Conservation (phyloP, 176 grass and related monocot species). For the Triticum dicoccoides region DNA sequence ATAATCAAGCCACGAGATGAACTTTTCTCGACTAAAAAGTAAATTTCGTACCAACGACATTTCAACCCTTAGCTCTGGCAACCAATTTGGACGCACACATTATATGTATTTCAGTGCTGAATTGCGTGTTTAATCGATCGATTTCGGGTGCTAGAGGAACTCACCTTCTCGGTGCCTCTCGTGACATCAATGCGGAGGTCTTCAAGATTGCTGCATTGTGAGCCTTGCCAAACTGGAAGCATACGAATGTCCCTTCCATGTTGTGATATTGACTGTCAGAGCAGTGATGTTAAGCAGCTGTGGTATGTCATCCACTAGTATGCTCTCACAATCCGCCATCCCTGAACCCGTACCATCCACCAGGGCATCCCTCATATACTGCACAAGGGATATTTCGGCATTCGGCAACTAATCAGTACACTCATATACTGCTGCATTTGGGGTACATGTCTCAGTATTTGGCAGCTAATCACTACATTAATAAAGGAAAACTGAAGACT, state of each 20-base stretch:
- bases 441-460: no score
- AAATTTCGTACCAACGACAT: not conserved
- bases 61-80: not conserved
- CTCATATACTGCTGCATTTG: no score
- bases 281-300: not conserved
- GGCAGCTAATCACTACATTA: not conserved
- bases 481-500: not conserved
- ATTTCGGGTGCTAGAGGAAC: not conserved
- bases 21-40: not conserved
- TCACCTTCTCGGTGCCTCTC: not conserved
- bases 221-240: conserved; percentile 2
- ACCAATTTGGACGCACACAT: not conserved
- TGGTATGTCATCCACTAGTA: not conserved
- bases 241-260: not conserved
- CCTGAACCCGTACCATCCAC: not conserved
- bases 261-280: not conserved
- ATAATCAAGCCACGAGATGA: not conserved
- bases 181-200: not conserved
- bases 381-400: not conserved
- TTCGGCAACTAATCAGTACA: not conserved
- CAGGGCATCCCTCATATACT: not conserved
- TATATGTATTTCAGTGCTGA: not conserved
- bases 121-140: not conserved
- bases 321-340: not conserved
- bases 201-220: not conserved